Base-by-base conservation (phyloP, 768 basidiomycete species). In the Gautieria morchelliformis region DNA sequence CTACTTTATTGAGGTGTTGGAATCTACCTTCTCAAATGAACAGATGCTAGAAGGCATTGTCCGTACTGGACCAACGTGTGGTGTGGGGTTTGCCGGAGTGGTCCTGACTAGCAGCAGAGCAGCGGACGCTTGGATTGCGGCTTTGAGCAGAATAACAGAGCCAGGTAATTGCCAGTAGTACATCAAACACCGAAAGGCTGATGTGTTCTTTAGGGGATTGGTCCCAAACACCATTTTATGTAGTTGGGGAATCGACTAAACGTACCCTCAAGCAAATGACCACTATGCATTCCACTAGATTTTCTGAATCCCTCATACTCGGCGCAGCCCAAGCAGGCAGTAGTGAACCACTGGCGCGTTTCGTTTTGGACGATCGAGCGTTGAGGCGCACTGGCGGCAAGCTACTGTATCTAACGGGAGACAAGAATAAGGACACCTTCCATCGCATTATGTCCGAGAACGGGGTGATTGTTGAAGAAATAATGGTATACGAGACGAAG, bases 371-470 rank as follows among this genome's bases (percentile, higher is more conserved):
- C 0, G 74, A 78, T 52, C 51, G 68, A 0, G 39, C 64, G 55
- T 33, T 27, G 27, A 33, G 47, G 41, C 30, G 46, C 11, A 17
- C 48, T 30, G 17, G 22, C 22, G 48, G 12, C 5, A 74, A 65
- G 32, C 65, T 93, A 49, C 67, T 93, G 6, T 92, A 90, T 66
- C 76, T 95, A 9, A 89, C 83, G 11, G 91, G 91, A 20, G 92
- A 93, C 76, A 94, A 93, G 74, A 91, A 89, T 58, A 74, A 81
- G 17, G 87, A 90, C 60, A 84, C 80, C 0, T 68, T 93, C 1
- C 70, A 80, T 0, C 70, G 60, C 15, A 74, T 83, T 9, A 70
- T 93, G 39, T 57, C 60, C 0, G 72, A 71, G 0, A 77, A 71
- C 0, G 73, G 73, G 1, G 65, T 88, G 1, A 62, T 62, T 35